Evolutionary conservation across 345 rosid species (phyloP), one percentile per base, ranked within the genome.

Genomic region (Corchorus capsularis): DNA sequence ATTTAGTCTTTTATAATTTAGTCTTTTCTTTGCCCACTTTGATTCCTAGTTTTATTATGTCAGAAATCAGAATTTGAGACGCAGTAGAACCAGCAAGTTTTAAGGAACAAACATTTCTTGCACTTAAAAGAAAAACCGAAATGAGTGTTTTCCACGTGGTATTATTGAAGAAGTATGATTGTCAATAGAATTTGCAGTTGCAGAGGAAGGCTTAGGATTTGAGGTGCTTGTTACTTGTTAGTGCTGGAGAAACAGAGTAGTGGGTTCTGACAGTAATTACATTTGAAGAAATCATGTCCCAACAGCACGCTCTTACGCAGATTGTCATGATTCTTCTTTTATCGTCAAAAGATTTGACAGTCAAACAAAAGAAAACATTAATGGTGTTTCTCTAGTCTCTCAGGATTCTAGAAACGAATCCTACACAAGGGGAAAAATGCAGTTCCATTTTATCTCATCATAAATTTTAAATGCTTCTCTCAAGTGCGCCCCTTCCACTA

Each of bases 401-500:
- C 59, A 47, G 64, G 71, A 65, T 62, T 41, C 60, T 27, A 20
- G 75, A 14, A 60, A 20, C 20, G 66, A 54, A 63, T 35, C 79
- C 59, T 10, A 60, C 61, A 50, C 20, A 55, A 55, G 43, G 66
- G 71, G 72, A 14, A 61, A 49, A 41, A 17, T 60, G 55, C 34
- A 49, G 73, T 67, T 60, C 70, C 68, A 43, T 7, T 61, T 17
- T 2, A 19, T 54, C 19, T 55, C 34, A 1, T 63, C n/a, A 20
- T 16, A n/a, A n/a, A n/a, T n/a, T 27, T 63, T 1, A 37, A 64
- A 64, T 17, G 46, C 49, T 4, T 71, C 45, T 55, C 22, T 12
- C 4, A 43, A 74, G 78, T 79, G 81, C 77, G 78, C 81, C 80
- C 72, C 64, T 61, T 64, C 77, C 70, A 49, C 47, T 66, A 69